Evolutionary conservation across 1,284 basidiomycete species (phyloP).

Genomic region (Leccinum solheimii): DNA sequence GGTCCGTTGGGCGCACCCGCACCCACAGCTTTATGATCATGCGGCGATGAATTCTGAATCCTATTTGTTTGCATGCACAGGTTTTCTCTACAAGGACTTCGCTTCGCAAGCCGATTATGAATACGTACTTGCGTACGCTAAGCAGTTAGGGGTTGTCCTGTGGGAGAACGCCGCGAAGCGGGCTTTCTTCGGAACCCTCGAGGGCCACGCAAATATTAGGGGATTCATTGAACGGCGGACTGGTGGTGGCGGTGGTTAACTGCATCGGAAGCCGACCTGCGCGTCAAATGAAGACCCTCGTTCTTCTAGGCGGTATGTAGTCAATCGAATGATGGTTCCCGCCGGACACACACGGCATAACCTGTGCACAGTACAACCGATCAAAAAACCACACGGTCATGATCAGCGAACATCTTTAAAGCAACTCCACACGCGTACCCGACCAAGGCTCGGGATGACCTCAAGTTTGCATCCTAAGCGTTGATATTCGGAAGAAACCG

Average conservation of each 20-base stretch:
- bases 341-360: background rate
- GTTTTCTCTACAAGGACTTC: constrained; percentile 87
- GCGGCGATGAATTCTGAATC: constrained; percentile 1
- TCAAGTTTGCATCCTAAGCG: constrained; percentile 7
- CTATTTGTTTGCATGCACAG: constrained; percentile 41
- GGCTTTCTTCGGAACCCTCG: constrained; percentile 81
- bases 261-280: background rate
- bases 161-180: constrained; percentile 73
- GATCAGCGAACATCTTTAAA: constrained; percentile 16
- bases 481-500: constrained; percentile 6
- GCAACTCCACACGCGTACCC: constrained; percentile 1
- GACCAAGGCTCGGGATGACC: constrained; percentile 20
- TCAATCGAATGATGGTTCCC: constrained; percentile 3
- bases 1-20: constrained; percentile 47
- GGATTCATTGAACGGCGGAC: constrained; percentile 76
- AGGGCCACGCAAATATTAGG: constrained; percentile 78
- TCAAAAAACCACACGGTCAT: constrained; percentile 12
- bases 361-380: background rate
- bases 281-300: constrained; percentile 8
- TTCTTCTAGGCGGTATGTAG: constrained; percentile 4
- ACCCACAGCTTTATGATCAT: constrained; percentile 22
- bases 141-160: constrained; percentile 76
- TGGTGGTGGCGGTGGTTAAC: constrained; percentile 35
- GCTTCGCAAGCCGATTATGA: constrained; percentile 85
- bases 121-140: constrained; percentile 84